Conservation (phyloP, 108 stramenopile genomes). For the Skeletonema potamos region DNA sequence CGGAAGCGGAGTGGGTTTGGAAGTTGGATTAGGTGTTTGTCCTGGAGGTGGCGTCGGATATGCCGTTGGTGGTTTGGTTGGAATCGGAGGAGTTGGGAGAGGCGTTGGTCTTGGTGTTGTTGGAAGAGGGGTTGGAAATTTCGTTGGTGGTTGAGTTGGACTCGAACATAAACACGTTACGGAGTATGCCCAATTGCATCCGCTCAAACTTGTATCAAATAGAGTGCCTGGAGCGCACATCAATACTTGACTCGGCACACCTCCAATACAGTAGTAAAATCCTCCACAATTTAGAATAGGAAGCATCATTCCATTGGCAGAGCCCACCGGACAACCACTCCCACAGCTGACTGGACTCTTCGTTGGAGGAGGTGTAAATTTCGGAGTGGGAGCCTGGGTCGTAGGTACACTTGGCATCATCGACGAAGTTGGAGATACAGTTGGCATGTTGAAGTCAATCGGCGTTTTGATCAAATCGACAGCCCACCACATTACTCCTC, state of each 20-base stretch:
- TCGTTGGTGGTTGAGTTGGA: background rate
- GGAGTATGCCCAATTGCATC: slow-evolving; percentile 15
- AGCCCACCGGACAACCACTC: background rate
- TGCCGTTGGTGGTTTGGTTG: background rate
- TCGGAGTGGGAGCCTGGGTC: too few species aligned
- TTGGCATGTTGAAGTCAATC: background rate
- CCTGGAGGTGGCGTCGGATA: background rate
- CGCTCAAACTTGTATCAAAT: slow-evolving; percentile 1
- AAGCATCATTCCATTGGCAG: background rate
- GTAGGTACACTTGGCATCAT: background rate
- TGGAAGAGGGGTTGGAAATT: background rate
- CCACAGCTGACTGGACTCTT: background rate
- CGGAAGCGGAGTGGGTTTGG: background rate
- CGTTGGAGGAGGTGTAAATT: too few species aligned
- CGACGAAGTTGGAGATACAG: background rate
- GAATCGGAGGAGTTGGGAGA: background rate
- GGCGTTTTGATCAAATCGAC: slow-evolving; percentile 27
- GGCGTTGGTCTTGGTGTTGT: background rate
- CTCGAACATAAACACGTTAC: slow-evolving; percentile 11
- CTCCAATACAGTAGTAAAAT: slow-evolving; percentile 14
- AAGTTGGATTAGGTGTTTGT: background rate
- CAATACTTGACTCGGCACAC: background rate
- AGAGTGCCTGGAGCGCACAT: slow-evolving; percentile 1
- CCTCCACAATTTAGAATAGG: slow-evolving; percentile 10
- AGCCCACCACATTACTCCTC: slow-evolving; percentile 45